Conservation (phyloP, 441 rosid genomes). For the Raphanus hybrid region DNA sequence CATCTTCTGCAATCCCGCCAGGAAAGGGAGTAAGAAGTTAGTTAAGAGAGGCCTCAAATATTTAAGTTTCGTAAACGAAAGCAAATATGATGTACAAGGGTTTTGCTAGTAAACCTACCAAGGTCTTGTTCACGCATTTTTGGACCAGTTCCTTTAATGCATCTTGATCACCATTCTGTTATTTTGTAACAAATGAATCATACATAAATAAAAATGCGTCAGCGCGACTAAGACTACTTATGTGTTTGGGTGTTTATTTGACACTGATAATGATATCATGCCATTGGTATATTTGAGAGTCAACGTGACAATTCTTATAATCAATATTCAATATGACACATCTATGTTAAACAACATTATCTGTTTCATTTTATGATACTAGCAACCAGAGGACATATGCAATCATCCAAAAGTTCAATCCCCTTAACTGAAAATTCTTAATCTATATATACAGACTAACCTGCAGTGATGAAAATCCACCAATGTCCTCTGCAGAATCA, state of each 20-base stretch:
- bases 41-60: slow-evolving; percentile 5
- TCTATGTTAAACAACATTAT: not conserved
- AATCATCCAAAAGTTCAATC: not conserved
- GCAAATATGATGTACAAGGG: not conserved
- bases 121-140: slow-evolving; percentile 41
- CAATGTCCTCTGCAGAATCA: slow-evolving; percentile 49
- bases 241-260: slow-evolving; percentile 6
- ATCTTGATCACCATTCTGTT: slow-evolving; percentile 70
- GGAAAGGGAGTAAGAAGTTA: slow-evolving; percentile 18
- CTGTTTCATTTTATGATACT: slow-evolving; percentile 6
- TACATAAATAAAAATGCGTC: slow-evolving; percentile 2
- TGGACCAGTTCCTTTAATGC: slow-evolving; percentile 61
- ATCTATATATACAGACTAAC: slow-evolving; percentile 44
- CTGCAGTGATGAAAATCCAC: slow-evolving; percentile 69
- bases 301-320: not conserved
- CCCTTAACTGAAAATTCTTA: slow-evolving; percentile 1
- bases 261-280: not conserved
- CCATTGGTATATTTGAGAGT: slow-evolving; percentile 4
- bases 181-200: slow-evolving; percentile 29
- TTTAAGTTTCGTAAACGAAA: not conserved
- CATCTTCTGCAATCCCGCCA: slow-evolving; percentile 39
- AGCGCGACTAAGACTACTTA: slow-evolving; percentile 1
- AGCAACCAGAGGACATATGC: slow-evolving; percentile 12
- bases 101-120: slow-evolving; percentile 41
- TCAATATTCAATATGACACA: not conserved